Conservation (phyloP, 108 stramenopile genomes). For the Nannochloropsis salina region DNA sequence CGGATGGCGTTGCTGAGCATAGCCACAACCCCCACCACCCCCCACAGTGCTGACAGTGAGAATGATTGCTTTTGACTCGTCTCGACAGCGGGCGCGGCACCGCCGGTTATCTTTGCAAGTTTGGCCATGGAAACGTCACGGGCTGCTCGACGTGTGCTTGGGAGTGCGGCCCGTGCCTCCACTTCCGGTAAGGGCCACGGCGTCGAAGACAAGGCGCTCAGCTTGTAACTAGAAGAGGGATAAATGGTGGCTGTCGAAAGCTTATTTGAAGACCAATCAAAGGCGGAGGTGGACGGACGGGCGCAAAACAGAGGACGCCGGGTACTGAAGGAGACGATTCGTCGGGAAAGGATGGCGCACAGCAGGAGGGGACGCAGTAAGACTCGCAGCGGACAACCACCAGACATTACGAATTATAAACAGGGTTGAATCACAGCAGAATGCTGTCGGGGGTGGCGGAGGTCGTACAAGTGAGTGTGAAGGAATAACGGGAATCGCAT, state of each 20-base stretch:
- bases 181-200: background rate
- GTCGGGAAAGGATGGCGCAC: background rate
- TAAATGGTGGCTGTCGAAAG: background rate
- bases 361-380: background rate
- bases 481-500: no score
- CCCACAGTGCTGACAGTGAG: constrained; percentile 66
- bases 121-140: background rate
- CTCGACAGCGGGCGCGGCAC: background rate
- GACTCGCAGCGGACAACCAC: background rate
- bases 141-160: background rate
- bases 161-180: background rate
- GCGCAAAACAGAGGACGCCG: background rate
- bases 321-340: background rate
- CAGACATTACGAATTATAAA: background rate
- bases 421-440: no score
- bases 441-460: no score
- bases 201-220: background rate
- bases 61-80: constrained; percentile 11
- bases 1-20: constrained; percentile 76
- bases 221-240: background rate
- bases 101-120: background rate
- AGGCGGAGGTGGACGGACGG: background rate
- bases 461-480: no score
- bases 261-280: background rate
- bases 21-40: constrained; percentile 70